Base-by-base conservation (phyloP, 2,329 filamentous ascomycete genomes). In the Simplicillium aogashimaense region DNA sequence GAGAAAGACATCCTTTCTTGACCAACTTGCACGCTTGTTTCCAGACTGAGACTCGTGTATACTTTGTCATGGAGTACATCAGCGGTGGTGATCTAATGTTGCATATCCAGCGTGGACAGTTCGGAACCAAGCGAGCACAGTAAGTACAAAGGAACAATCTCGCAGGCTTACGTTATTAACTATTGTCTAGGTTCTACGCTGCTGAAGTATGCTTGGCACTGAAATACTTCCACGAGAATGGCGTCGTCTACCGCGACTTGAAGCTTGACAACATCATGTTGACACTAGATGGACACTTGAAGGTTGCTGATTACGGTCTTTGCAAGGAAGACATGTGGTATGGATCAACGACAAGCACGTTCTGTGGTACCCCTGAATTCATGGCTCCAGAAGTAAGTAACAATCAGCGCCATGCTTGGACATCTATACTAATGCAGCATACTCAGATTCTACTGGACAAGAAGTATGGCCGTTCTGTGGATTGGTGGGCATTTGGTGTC, bases 241-340 rank as follows among this genome's bases (percentile, higher is more conserved):
- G 92, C 41, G 92, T 98, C 56, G 95, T 98, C 52, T 98, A 98
- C 64, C 86, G 92, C 65, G 92, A 98, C 67, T 66, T 98, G 57
- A 98, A 98, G 69, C 84, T 87, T 7, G 78, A 82, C 63, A 82
- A 98, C 60, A 98, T 98, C 57, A 74, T 98, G 36, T 70, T 98
- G 54, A 94, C 88, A 1, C 72, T 95, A 35, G 92, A 98, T 56
- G 92, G 92, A 18, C 92, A 98, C 61, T 94, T 98, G 70, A 97
- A 97, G 73, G 88, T 98, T 70, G 92, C 78, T 39, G 92, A 98
- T 73, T 98, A 95, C 60, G 92, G 92, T 77, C 77, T 98, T 37
- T 98, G 94, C 70, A 98, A 98, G 65, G 92, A 98, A 59, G 89
- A 98, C 53, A 98, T 98, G 92, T 98, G 90, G 89, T 98, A 94